Evolutionary conservation across 371 early-diverging fungal genomes (phyloP).

Genomic region (Lichtheimia corymbifera): DNA sequence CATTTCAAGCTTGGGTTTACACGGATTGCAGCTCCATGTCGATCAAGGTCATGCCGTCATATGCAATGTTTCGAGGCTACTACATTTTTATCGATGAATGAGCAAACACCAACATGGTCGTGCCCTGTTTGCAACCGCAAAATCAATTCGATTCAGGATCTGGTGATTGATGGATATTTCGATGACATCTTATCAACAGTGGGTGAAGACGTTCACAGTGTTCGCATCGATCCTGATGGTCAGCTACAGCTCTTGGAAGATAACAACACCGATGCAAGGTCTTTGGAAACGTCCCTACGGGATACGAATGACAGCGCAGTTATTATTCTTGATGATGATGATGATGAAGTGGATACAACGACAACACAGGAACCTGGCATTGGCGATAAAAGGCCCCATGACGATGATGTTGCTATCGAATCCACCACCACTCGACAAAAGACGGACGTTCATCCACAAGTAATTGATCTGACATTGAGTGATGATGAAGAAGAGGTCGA

Average conservation of each 20-base stretch:
- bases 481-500: too few relatives aligned
- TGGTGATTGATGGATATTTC: constrained; percentile 71
- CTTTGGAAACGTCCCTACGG: too few relatives aligned
- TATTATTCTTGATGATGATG: too few relatives aligned
- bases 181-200: constrained; percentile 58
- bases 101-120: constrained; percentile 69
- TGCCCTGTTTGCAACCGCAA: constrained; percentile 72
- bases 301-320: too few relatives aligned
- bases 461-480: too few relatives aligned
- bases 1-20: constrained; percentile 56
- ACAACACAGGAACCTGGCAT: too few relatives aligned
- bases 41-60: constrained; percentile 31
- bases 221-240: constrained; percentile 69
- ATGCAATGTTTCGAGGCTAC: constrained; percentile 79
- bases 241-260: constrained; percentile 49
- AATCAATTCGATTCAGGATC: constrained; percentile 60
- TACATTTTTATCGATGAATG: constrained; percentile 70
- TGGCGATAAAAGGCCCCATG: too few relatives aligned
- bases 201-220: constrained; percentile 47
- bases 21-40: constrained; percentile 65
- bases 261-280: constrained; percentile 5
- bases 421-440: too few relatives aligned
- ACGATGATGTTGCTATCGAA: too few relatives aligned
- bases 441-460: too few relatives aligned
- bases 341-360: too few relatives aligned